Evolutionary conservation across 345 rosid genomes (phyloP).

Genomic region (Moricandia arvensis): DNA sequence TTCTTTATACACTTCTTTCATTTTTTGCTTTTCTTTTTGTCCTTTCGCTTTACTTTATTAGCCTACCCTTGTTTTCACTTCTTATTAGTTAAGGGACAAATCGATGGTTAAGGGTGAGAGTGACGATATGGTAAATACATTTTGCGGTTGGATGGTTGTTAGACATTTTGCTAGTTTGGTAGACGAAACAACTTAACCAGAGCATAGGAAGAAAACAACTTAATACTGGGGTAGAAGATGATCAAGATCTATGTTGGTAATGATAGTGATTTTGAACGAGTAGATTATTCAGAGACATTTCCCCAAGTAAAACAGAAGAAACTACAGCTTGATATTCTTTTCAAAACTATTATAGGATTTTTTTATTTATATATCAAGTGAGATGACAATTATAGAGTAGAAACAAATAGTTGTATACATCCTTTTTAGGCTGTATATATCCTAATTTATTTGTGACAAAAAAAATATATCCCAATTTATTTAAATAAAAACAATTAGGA

Average conservation of each 20-base stretch:
- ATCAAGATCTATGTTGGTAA: not conserved
- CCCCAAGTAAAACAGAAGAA: not conserved
- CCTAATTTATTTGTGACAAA: not conserved
- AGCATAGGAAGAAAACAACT: not conserved
- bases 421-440: not conserved
- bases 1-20: constrained; percentile 18
- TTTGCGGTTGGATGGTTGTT: not conserved
- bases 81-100: constrained; percentile 8
- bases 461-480: no score
- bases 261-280: not conserved
- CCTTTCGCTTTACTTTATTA: constrained; percentile 32
- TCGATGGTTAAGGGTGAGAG: not conserved
- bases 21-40: constrained; percentile 29
- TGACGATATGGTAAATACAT: not conserved
- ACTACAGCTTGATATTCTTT: not conserved
- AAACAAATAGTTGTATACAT: not conserved
- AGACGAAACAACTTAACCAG: constrained; percentile 2
- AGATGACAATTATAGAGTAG: constrained; percentile 10
- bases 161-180: no score
- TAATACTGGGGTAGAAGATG: not conserved
- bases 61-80: constrained; percentile 11
- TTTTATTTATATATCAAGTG: not conserved
- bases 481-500: no score
- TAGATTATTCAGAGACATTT: not conserved
- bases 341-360: not conserved